Percentiles rank a stretch among this genome's conserved stretches.
phyloP scores from a whole-genome alignment of 2,329 filamentous ascomycete genomes.

The Penicillium griseofulvum region DNA sequence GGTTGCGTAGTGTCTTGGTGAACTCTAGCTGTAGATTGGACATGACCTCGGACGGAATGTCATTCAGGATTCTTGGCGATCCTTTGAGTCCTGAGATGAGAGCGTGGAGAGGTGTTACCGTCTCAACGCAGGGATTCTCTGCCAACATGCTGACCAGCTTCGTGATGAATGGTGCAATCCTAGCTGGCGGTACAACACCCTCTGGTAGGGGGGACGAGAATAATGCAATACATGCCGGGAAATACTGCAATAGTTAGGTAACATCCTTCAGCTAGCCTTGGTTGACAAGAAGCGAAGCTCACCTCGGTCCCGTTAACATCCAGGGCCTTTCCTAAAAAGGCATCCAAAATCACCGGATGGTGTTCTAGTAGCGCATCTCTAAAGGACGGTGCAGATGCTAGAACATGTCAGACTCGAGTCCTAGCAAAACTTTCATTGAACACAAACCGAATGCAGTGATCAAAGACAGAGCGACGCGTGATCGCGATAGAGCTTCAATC shows the following conservation, averaged over 20 bases:
- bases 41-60: slow-evolving; percentile 35
- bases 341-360: slow-evolving; percentile 36
- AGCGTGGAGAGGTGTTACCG: slow-evolving; percentile 34
- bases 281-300: slow-evolving; percentile 7
- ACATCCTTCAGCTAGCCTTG: background rate
- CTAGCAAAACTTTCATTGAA: background rate
- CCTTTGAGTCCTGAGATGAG: slow-evolving; percentile 32
- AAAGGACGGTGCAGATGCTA: slow-evolving; percentile 31
- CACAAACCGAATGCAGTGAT: slow-evolving; percentile 49
- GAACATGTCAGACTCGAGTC: slow-evolving; percentile 3
- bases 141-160: slow-evolving; percentile 31
- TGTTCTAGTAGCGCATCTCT: slow-evolving; percentile 34
- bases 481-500: slow-evolving; percentile 50
- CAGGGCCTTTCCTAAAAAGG: slow-evolving; percentile 32
- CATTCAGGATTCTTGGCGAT: slow-evolving; percentile 27
- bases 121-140: slow-evolving; percentile 31
- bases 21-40: slow-evolving; percentile 37
- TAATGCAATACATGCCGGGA: slow-evolving; percentile 32
- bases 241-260: slow-evolving; percentile 25
- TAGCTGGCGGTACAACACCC: slow-evolving; percentile 31
- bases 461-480: slow-evolving; percentile 51
- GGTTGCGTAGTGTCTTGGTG: slow-evolving; percentile 38
- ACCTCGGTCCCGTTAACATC: slow-evolving; percentile 31
- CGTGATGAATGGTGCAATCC: slow-evolving; percentile 33
- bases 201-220: slow-evolving; percentile 36